A percentile compares a stretch with the other conserved stretches of the same genome.
Evolutionary conservation across 441 rosid genomes (phyloP).

Genomic region (Gossypium trilobum): DNA sequence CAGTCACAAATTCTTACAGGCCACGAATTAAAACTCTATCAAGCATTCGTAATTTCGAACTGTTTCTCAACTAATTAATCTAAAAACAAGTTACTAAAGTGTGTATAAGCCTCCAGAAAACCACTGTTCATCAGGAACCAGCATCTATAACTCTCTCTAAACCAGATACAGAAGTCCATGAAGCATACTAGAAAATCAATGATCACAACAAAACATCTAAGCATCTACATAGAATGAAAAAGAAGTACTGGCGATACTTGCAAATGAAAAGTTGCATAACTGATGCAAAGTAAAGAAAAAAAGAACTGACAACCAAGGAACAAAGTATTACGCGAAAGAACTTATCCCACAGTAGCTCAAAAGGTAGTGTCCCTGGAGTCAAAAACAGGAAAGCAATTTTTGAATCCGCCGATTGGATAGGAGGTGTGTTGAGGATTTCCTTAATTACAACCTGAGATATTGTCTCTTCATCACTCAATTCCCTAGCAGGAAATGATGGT

Average conservation of each 20-base stretch:
- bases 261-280: not conserved
- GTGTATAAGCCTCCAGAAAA: slow-evolving; percentile 2
- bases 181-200: not conserved
- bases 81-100: not conserved
- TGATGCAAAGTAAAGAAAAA: not conserved
- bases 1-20: not conserved
- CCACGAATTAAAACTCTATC: not conserved
- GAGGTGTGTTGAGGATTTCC: slow-evolving; percentile 40
- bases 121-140: not conserved
- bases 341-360: slow-evolving; percentile 51
- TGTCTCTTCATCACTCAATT: slow-evolving; percentile 46
- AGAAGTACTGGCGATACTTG: not conserved
- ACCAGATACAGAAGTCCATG: not conserved
- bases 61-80: not conserved
- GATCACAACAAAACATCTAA: not conserved
- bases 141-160: not conserved
- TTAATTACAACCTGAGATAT: slow-evolving; percentile 51
- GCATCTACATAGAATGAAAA: not conserved
- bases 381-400: slow-evolving; percentile 59
- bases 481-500: slow-evolving; percentile 37
- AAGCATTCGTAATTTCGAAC: not conserved
- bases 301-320: not conserved
- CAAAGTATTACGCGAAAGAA: slow-evolving; percentile 41
- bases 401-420: slow-evolving; percentile 21
- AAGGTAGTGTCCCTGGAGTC: slow-evolving; percentile 47